These are phyloP conservation scores for Podospora sp. DNA, from an alignment of 495 filamentous ascomycete species.

Conservation along the genomic window DNA sequence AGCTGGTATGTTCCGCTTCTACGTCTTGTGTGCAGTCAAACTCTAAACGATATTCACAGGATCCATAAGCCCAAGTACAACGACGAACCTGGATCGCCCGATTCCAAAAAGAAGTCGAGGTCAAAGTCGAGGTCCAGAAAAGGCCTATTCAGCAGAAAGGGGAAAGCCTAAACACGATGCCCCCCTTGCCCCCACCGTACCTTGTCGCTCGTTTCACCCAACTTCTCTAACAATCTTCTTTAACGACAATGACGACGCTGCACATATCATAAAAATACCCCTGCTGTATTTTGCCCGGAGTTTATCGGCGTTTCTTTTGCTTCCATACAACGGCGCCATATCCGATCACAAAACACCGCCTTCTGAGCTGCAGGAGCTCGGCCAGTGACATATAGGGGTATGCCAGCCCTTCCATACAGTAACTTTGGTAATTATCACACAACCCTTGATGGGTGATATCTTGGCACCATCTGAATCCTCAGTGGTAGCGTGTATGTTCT, in stretches of 20 bases:
- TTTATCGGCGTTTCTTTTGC: constrained; percentile 9
- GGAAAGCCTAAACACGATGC: not conserved
- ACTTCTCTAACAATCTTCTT: constrained; percentile 4
- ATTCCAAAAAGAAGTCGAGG: constrained; percentile 38
- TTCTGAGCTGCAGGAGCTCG: not conserved
- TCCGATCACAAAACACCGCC: not conserved
- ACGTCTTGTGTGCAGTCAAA: not conserved
- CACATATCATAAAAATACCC: constrained; percentile 25
- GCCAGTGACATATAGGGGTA: not conserved
- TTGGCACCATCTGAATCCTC: not conserved
- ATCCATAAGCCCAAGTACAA: constrained; percentile 93
- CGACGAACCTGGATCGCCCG: constrained; percentile 53
- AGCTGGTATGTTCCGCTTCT: constrained; percentile 74
- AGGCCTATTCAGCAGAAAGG: constrained; percentile 45
- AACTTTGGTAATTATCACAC: not conserved
- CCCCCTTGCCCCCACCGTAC: not conserved
- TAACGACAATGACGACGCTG: constrained; percentile 28
- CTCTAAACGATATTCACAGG: constrained; percentile 51
- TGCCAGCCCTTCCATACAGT: not conserved
- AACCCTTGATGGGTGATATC: not conserved
- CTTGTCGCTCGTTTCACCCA: not conserved
- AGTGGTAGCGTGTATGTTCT: not conserved
- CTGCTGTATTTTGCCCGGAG: constrained; percentile 20
- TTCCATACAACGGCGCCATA: not conserved
- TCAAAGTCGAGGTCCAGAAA: constrained; percentile 51